Base-by-base conservation (phyloP, 352 stramenopile species). In the Pythium dissotocum region DNA sequence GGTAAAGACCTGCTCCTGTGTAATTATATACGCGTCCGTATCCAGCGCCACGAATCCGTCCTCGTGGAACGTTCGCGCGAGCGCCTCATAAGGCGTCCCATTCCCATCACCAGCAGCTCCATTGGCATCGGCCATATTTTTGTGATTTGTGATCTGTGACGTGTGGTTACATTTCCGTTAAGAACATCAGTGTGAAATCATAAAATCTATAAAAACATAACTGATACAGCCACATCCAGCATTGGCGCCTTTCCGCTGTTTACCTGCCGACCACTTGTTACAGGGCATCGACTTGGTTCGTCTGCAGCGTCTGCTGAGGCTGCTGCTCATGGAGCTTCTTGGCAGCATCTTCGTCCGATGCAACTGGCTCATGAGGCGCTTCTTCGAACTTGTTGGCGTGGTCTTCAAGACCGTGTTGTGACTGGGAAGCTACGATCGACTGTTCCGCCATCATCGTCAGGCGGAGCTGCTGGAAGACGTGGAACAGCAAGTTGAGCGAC, bases 31-130 rank as follows among this genome's bases (percentile, higher is more conserved):
- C 4, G 38, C 21, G 6, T 56, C 18, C 14, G 21, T 33, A 2
- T 71, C 54, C 26, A 90, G 63, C 63, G 66, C 75, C 6, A 85
- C 79, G 58, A 90, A 88, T 36, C 78, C 78, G 33, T 84, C 76
- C 16, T 48, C 71, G 42, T 88, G 80, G 61, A 89, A 77, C 52
- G 36, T 55, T 4, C 46, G 24, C 42, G 58, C 69, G 13, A 61
- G 44, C n/a, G 56, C 35, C 52, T 32, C 42, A 6, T 18, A 30
- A 4, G 46, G 6, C n/a, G 46, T 21, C 18, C 18, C 18, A 18
- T 49, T 49, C 3, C 13, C 46, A 32, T 53, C 46, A 24, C 6
- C 36, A 16, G 2, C 36, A 44, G 9, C 14, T 49, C 40, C 40
- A 49, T 49, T n/a, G 40, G 40, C 10, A n/a, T 9, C 12, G 5